Percentiles rank a stretch among this genome's conserved stretches.
phyloP scores from a whole-genome alignment of 2,329 filamentous ascomycete species.

The Ceratocystis papillata region DNA sequence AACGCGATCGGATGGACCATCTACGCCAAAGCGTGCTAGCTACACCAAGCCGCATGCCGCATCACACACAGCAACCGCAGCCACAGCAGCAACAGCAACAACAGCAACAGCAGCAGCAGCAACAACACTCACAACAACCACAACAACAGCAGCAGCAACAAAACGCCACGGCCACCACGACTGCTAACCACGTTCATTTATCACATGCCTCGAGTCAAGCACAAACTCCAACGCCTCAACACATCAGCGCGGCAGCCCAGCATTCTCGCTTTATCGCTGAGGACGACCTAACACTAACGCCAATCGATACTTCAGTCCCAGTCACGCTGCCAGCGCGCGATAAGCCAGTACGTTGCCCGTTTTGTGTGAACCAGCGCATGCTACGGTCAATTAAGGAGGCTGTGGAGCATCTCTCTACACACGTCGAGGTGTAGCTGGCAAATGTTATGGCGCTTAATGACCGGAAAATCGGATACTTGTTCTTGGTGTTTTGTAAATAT shows the following conservation, averaged over 20 bases:
- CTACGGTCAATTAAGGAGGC: conserved; percentile 50
- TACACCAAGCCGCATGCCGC: conserved; percentile 26
- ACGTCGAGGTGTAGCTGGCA: conserved; percentile 42
- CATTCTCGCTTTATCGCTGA: conserved; percentile 24
- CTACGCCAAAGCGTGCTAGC: conserved; percentile 26
- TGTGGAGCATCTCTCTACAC: conserved; percentile 52
- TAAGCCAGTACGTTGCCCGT: conserved; percentile 46
- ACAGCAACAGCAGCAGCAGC: background rate
- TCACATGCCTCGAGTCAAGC: background rate
- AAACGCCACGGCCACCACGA: background rate
- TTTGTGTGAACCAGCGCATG: conserved; percentile 52
- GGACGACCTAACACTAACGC: conserved; percentile 43
- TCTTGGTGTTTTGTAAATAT: background rate
- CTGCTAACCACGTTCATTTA: background rate
- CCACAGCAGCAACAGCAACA: background rate
- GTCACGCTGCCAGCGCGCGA: conserved; percentile 39
- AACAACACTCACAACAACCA: background rate
- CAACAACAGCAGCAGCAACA: background rate
- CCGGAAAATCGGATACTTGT: too few relatives aligned
- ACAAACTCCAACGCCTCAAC: conserved; percentile 21
- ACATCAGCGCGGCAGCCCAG: conserved; percentile 26
- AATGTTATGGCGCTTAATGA: too few relatives aligned
- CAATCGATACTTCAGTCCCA: conserved; percentile 42
- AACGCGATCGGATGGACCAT: conserved; percentile 41
- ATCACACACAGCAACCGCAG: conserved; percentile 2